These are phyloP conservation scores for Colletotrichum gigasporum DNA, from an alignment of 2,329 filamentous ascomycete genomes.

Conservation along the genomic window DNA sequence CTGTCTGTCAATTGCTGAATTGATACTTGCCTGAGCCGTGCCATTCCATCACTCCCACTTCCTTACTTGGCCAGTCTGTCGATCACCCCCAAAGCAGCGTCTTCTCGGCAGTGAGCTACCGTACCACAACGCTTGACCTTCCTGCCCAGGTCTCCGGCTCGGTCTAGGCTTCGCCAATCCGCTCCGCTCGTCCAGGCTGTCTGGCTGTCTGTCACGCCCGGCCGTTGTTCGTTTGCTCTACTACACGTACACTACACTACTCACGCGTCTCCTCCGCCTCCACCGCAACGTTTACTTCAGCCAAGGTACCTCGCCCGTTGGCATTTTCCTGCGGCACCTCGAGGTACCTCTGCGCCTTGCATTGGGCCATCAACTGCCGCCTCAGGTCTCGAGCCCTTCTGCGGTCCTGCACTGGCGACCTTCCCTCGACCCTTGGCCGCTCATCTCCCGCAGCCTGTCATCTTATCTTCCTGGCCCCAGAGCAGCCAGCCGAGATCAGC, in stretches of 20 bases:
- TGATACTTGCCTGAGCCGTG: not conserved
- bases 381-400: constrained; percentile 18
- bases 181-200: not conserved
- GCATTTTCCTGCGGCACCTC: not conserved
- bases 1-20: not conserved
- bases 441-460: constrained; percentile 29
- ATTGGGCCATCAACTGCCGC: constrained; percentile 12
- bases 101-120: constrained; percentile 1
- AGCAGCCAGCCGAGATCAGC: constrained; percentile 22
- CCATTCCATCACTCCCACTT: not conserved
- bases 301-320: not conserved
- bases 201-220: not conserved
- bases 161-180: not conserved
- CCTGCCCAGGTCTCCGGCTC: constrained; percentile 1
- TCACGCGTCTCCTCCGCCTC: not conserved
- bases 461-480: constrained; percentile 22
- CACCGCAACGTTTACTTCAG: not conserved
- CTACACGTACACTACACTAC: not conserved
- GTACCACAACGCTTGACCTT: not conserved
- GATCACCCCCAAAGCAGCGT: constrained; percentile 17
- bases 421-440: constrained; percentile 15
- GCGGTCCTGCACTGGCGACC: constrained; percentile 3
- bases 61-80: not conserved
- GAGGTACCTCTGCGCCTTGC: not conserved
- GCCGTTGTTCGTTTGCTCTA: too few species aligned